Base-by-base conservation (phyloP, 192 early-diverging fungal genomes). In the Coemansia sp. region DNA sequence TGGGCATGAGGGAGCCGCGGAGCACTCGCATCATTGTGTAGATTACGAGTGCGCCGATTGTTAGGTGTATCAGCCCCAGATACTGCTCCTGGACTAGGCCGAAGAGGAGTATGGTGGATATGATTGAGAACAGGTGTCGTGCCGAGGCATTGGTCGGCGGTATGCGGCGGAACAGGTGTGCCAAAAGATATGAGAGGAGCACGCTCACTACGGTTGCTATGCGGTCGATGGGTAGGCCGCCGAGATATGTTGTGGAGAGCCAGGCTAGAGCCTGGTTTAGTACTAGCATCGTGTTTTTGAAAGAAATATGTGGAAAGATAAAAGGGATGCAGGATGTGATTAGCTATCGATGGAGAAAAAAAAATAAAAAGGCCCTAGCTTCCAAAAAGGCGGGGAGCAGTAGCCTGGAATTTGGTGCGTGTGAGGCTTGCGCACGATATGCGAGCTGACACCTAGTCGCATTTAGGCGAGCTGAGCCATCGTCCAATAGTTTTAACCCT, bases 41-140 rank as follows among this genome's bases (percentile, higher is more conserved):
- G 24, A 81, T 73, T 16, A 79, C 77, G 13, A 88, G 70, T 8
- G 86, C 62, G 31, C 84, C 81, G 8, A 62, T 57, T 5, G 87
- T 57, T 36, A 93, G 67, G 44, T 87, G 86, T 62, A 75, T 74
- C 51, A 91, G 75, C 1, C 89, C 91, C 41, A 74, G 69, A n/a
- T 76, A 78, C 53, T 88, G 83, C 53, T 85, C 83, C 50, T 89
- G 84, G 13, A 93, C 67, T 8, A 69, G 67, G 6, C 88, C 78
- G 19, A 88, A 82, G 2, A 88, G 67, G 31, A 89, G 73, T 29
- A 80, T 74, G 0, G 87, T 86, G 19, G 85, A 74, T 4, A 76
- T 31, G 17, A 93, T 84, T 2, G 88, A 88, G 62, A 81, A 89
- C 13, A 83, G 33, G 70, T 93, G 90, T 56, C 87, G 62, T 4